Percentiles rank a stretch among this genome's conserved stretches.
Conservation (phyloP, 2,329 filamentous ascomycete species). For the Colletotrichum sojae region DNA sequence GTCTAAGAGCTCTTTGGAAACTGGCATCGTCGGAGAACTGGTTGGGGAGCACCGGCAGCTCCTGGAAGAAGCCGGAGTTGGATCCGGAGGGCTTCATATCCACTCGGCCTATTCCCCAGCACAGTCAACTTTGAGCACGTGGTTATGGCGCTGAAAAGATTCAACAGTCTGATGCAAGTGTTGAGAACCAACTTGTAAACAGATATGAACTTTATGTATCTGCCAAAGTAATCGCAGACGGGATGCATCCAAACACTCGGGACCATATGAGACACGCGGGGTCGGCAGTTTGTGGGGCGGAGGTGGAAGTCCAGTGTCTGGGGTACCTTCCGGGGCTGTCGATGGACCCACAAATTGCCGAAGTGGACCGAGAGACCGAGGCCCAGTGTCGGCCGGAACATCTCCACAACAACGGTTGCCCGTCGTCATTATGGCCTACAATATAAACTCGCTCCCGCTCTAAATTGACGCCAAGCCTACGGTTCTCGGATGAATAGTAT, state of each 20-base stretch:
- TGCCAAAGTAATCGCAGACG: not conserved
- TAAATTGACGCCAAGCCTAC: not conserved
- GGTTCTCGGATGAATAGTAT: not conserved
- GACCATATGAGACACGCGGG: slow-evolving; percentile 15
- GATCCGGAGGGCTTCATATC: slow-evolving; percentile 61
- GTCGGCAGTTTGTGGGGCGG: slow-evolving; percentile 20
- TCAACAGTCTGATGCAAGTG: no score
- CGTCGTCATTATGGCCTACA: no score
- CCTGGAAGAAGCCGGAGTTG: slow-evolving; percentile 70
- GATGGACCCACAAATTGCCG: slow-evolving; percentile 21
- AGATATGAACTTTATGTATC: not conserved
- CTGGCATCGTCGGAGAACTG: slow-evolving; percentile 70
- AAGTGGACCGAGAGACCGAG: not conserved
- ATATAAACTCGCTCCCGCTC: not conserved
- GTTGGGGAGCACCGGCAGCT: slow-evolving; percentile 65
- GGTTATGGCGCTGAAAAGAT: not conserved
- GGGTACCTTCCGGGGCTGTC: not conserved
- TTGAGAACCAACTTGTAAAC: no score
- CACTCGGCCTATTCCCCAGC: not conserved
- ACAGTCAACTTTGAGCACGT: not conserved
- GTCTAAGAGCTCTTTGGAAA: slow-evolving; percentile 64
- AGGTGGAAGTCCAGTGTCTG: slow-evolving; percentile 16
- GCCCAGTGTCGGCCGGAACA: not conserved
- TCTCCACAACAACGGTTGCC: not conserved
- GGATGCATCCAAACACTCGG: slow-evolving; percentile 1